Conservation (phyloP, 108 stramenopile species). For the Nitzschia sp. region DNA sequence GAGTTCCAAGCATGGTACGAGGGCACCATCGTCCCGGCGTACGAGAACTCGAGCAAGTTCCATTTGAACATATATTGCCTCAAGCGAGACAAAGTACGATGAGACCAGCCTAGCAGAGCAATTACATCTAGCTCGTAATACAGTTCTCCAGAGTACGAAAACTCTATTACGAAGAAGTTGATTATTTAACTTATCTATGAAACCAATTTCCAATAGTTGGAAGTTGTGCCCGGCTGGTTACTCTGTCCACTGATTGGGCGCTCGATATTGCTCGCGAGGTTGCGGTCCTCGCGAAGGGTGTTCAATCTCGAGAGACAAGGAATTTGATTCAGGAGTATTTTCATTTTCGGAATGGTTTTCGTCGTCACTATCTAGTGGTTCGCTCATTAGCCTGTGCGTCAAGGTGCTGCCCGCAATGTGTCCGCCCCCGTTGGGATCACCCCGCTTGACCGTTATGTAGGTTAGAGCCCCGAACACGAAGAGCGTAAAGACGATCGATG, state of each 20-base stretch:
- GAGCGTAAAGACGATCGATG: conserved; percentile 77
- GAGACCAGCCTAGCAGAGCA: too few species aligned
- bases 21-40: background rate
- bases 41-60: background rate
- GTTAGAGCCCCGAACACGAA: conserved; percentile 82
- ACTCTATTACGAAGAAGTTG: too few species aligned
- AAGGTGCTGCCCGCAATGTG: conserved; percentile 9
- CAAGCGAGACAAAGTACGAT: too few species aligned
- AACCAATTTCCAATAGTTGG: too few species aligned
- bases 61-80: background rate
- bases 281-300: background rate
- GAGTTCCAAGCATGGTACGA: background rate
- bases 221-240: too few species aligned
- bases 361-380: conserved; percentile 28
- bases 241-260: background rate
- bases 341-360: conserved; percentile 17
- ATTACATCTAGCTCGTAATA: background rate
- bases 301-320: conserved; percentile 24
- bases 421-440: background rate
- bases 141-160: background rate
- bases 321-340: background rate
- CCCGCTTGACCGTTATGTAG: conserved; percentile 50
- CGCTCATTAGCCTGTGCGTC: conserved; percentile 20
- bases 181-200: too few species aligned
- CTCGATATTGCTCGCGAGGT: background rate